Percentiles rank a stretch among this genome's conserved stretches.
Evolutionary conservation across 164 flowering plant genomes (phyloP).

Genomic region (Echeveria elegans): DNA sequence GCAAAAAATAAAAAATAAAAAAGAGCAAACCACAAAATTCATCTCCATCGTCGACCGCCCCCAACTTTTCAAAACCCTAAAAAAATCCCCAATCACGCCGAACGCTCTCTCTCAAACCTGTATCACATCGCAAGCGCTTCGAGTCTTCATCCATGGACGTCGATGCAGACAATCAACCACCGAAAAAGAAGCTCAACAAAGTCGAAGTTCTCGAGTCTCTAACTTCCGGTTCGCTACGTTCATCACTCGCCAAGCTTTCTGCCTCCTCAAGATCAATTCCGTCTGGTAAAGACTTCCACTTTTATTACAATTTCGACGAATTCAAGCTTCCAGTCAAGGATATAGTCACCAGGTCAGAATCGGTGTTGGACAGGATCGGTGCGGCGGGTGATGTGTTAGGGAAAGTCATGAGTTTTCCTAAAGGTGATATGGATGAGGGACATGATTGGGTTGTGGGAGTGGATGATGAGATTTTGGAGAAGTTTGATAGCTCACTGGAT

Average conservation of each 20-base stretch:
- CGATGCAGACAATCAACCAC: slow-evolving; percentile 7
- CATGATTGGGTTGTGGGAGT: slow-evolving; percentile 67
- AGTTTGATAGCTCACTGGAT: slow-evolving; percentile 57
- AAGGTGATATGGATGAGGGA: slow-evolving; percentile 28
- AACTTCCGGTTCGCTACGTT: slow-evolving; percentile 29
- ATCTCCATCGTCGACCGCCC: too few relatives aligned
- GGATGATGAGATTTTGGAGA: slow-evolving; percentile 62
- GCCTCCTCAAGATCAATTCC: slow-evolving; percentile 53
- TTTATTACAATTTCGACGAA: slow-evolving; percentile 64
- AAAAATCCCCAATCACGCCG: slow-evolving; percentile 8
- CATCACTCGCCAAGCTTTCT: slow-evolving; percentile 53
- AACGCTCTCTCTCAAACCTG: neutral
- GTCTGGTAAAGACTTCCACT: slow-evolving; percentile 62
- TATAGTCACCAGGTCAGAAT: slow-evolving; percentile 30
- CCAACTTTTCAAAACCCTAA: slow-evolving; percentile 1
- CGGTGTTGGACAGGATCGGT: slow-evolving; percentile 36
- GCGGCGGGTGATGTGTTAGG: slow-evolving; percentile 26
- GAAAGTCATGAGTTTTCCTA: slow-evolving; percentile 26
- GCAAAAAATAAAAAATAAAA: too few relatives aligned
- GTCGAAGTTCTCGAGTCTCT: slow-evolving; percentile 17
- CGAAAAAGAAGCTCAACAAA: neutral
- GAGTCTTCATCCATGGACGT: slow-evolving; percentile 11
- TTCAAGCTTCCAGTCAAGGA: slow-evolving; percentile 53
- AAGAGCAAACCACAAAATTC: too few relatives aligned
- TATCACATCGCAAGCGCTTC: neutral